These are phyloP conservation scores for Hypomyces rosellus DNA, from an alignment of 2,329 filamentous ascomycete species.

Conservation along the genomic window DNA sequence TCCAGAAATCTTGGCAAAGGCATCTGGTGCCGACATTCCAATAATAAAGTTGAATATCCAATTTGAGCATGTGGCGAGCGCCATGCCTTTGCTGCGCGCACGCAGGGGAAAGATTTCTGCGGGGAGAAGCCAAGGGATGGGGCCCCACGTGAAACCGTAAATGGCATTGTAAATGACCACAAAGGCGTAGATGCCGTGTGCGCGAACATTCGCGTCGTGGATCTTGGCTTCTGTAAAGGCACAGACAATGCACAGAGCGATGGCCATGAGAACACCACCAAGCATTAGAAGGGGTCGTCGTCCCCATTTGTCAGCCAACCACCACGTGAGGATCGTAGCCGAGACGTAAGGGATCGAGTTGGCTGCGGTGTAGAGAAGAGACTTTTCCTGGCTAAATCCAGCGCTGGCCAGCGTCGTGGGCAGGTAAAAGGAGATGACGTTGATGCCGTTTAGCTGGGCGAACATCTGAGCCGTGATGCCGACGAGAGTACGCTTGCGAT, in stretches of 20 bases:
- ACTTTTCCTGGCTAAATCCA: constrained; percentile 31
- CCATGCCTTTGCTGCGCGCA: constrained; percentile 40
- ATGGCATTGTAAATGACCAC: constrained; percentile 58
- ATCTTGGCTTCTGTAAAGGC: too few relatives aligned
- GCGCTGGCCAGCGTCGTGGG: constrained; percentile 29
- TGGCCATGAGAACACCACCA: too few relatives aligned
- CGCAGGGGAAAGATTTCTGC: constrained; percentile 48
- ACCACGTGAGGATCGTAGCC: too few relatives aligned
- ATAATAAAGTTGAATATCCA: constrained; percentile 47
- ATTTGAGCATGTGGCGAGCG: constrained; percentile 55
- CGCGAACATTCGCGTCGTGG: too few relatives aligned
- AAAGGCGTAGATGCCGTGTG: too few relatives aligned
- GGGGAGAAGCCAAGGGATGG: constrained; percentile 55
- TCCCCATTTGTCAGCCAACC: too few relatives aligned
- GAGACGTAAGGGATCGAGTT: too few relatives aligned
- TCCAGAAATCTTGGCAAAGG: too few relatives aligned
- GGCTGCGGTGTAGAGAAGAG: constrained; percentile 24
- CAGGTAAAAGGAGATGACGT: constrained; percentile 37
- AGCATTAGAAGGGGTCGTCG: too few relatives aligned
- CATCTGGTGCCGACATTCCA: constrained; percentile 36
- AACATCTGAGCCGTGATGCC: constrained; percentile 36
- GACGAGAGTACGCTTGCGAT: constrained; percentile 32
- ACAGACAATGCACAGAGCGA: too few relatives aligned
- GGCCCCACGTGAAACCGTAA: constrained; percentile 60
- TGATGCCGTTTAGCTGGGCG: constrained; percentile 35